A percentile compares a stretch with the other conserved stretches of the same genome.
phyloP scores from a whole-genome alignment of 139 green algal genomes.

The Chlorella sp. region DNA sequence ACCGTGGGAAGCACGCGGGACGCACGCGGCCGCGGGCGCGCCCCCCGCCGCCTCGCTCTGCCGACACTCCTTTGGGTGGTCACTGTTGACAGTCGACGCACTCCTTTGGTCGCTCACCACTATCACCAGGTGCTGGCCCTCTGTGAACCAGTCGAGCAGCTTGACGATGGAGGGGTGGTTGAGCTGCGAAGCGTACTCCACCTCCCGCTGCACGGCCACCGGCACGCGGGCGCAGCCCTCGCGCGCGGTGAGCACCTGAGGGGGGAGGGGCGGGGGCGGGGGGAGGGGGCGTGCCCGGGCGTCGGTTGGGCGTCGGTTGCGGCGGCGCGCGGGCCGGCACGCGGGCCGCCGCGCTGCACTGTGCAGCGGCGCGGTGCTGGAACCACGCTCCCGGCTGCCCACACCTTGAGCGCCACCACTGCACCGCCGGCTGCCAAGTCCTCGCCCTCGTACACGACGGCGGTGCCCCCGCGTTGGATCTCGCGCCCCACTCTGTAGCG shows the following conservation, averaged over 20 bases:
- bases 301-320: no score
- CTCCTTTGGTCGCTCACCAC: slow-evolving; percentile 20
- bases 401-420: slow-evolving; percentile 1
- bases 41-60: no score
- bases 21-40: not conserved
- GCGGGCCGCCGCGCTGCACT: not conserved
- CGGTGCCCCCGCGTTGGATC: not conserved
- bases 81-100: no score
- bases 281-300: no score
- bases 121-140: slow-evolving; percentile 26
- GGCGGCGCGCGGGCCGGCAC: no score
- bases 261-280: no score
- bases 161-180: slow-evolving; percentile 32
- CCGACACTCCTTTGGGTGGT: no score
- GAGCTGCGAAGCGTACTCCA: slow-evolving; percentile 30
- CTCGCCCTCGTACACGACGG: not conserved
- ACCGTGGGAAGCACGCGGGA: not conserved
- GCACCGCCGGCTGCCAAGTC: not conserved
- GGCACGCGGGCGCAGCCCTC: no score
- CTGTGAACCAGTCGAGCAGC: slow-evolving; percentile 30
- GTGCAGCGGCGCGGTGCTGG: not conserved
- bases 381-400: not conserved
- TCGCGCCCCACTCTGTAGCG: no score
- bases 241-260: no score
- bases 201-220: slow-evolving; percentile 20